Base-by-base conservation (phyloP, 352 stramenopile species). In the Thraustochytrium sp. region DNA sequence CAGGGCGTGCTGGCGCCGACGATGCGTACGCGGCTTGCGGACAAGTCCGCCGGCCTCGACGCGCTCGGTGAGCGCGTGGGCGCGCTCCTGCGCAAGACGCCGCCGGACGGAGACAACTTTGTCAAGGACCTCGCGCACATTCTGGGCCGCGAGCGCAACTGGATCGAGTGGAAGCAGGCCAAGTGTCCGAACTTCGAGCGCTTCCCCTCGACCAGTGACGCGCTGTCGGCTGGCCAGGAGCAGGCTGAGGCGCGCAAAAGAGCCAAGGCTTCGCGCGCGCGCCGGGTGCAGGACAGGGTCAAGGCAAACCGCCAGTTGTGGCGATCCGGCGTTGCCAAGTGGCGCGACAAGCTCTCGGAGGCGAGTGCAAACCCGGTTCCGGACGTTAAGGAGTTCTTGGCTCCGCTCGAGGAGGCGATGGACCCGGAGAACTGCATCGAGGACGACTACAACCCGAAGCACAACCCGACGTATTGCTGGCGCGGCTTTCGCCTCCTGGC, bases 351-450 rank as follows among this genome's bases (percentile, higher is more conserved):
- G 34, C 63, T 85, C 91, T 92, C 89, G 13, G 92, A 88, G 0
- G 85, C 88, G n/a, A 90, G 94, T 59, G 87, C 90, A n/a, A 49
- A 51, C n/a, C 75, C 54, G 29, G 34, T 23, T 31, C 62, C 56
- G n/a, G 77, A 16, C 11, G 85, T 94, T 64, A 78, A 87, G 36
- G 87, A 88, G 46, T 97, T 96, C 77, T 90, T 96, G 23, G 89
- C 96, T 53, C 87, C 89, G 0, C 98, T 98, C 68, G 92, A 93
- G 26, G 94, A 97, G 74, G 95, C 95, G 29, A 94, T 95, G 85
- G 92, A 98, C 85, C 95, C 95, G 2, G 95, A 97, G 63, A 96
- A 95, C 82, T 94, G 94, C 3, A 97, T 98, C 49, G 95, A 98
- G 88, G 92, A 95, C 42, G 93, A 94, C 40, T 98, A 98, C 85